Base-by-base conservation (phyloP, 2,329 filamentous ascomycete species). In the Penicillium sp. region DNA sequence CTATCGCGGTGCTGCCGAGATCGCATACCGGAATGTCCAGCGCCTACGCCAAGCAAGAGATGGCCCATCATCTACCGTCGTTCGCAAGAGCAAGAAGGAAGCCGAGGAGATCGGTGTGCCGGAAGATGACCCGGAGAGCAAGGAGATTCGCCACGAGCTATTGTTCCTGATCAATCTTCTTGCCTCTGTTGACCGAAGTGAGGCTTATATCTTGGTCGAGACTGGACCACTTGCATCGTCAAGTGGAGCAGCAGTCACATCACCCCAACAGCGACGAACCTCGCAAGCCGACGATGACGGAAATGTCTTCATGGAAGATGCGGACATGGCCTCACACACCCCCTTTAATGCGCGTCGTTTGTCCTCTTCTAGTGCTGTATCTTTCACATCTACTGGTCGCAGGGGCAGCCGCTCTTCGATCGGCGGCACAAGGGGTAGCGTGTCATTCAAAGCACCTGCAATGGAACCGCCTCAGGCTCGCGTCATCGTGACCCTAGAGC, bases 151-250 rank as follows among this genome's bases (percentile, higher is more conserved):
- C 32, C 80, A 86, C 53, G 84, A 87, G 57, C 93, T 94, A 56
- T 72, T 97, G n/a, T 77, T 89, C 46, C 78, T 98, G 30, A 94
- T 98, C 70, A 98, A 98, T 62, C 84, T 88, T 1, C 74, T 98
- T 45, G 87, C 86, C 51, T 95, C 88, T 49, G 88, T 96, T 27
- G 81, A 86, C 33, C 74, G 82, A 42, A 81, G 87, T 47, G 86
- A 95, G 57, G 84, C 84, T 1, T 98, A 94, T 79, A 62, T 81
- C 15, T 57, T 71, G n/a, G 68, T 81, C 14, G 75, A 77, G 13
- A 73, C 76, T 27, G 57, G 63, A 21, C 51, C 55, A 5, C 35
- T 43, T 26, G 39, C 48, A 14, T 43, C 45, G 4, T 33, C 31
- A 17, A 15, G 20, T 34, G 15, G 9, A 10, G 29, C 43, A 7